phyloP scores from a whole-genome alignment of 2,329 filamentous ascomycete species.

The Fusarium anguioides region DNA sequence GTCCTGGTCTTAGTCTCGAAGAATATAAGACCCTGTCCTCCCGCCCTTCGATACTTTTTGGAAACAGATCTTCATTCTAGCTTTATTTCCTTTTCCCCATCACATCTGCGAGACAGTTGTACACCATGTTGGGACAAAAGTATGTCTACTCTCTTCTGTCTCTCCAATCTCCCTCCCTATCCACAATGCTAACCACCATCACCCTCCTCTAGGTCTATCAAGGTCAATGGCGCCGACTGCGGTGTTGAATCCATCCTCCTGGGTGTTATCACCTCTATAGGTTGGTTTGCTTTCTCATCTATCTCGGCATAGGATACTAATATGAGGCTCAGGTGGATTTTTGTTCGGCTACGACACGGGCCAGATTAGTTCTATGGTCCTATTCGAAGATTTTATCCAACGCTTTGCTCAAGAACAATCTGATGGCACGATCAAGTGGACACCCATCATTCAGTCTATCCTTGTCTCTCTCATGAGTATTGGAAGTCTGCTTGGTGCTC shows the following conservation, averaged over 20 bases:
- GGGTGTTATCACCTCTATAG: slow-evolving; percentile 65
- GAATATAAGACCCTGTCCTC: slow-evolving; percentile 39
- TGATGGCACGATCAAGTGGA: slow-evolving; percentile 54
- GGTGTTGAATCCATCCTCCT: slow-evolving; percentile 56
- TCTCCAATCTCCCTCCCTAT: neutral
- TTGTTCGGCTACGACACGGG: slow-evolving; percentile 74
- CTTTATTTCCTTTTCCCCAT: slow-evolving; percentile 5
- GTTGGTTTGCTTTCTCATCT: no score
- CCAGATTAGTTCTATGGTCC: slow-evolving; percentile 64
- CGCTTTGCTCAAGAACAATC: slow-evolving; percentile 62
- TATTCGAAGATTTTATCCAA: slow-evolving; percentile 64
- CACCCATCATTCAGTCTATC: slow-evolving; percentile 59
- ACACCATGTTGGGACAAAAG: slow-evolving; percentile 43
- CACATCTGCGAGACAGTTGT: slow-evolving; percentile 22
- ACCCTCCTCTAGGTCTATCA: slow-evolving; percentile 50
- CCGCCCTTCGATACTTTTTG: slow-evolving; percentile 8
- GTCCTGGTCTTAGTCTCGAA: slow-evolving; percentile 2
- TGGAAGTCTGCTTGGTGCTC: slow-evolving; percentile 65
- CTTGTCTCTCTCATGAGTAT: slow-evolving; percentile 68
- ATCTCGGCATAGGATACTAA: no score
- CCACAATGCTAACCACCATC: slow-evolving; percentile 3
- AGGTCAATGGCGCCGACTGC: slow-evolving; percentile 57
- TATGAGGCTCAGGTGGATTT: no score
- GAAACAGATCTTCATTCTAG: slow-evolving; percentile 22
- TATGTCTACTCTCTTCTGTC: slow-evolving; percentile 11